Percentiles rank a stretch among this genome's conserved stretches.
phyloP scores from a whole-genome alignment of 1,139 yeast species.

The Scheffersomyces quercinus region DNA sequence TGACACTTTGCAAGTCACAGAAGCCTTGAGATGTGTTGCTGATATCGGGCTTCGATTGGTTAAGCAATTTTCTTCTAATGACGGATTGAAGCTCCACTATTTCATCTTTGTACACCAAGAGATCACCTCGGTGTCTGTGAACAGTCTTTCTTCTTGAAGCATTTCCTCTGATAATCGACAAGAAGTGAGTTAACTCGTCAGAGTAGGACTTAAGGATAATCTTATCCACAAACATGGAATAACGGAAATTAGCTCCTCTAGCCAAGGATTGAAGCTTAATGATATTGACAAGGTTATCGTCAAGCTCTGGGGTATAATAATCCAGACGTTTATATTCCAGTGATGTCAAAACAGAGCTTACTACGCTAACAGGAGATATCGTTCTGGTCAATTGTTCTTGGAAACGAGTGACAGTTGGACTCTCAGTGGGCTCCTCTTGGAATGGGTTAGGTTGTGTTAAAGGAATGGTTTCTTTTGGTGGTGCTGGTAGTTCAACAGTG shows the following conservation, averaged over 20 bases:
- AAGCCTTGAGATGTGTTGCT: slow-evolving; percentile 12
- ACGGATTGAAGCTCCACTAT: slow-evolving; percentile 40
- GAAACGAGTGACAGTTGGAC: not conserved
- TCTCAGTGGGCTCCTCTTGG: not conserved
- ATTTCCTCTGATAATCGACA: slow-evolving; percentile 45
- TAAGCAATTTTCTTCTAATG: slow-evolving; percentile 28
- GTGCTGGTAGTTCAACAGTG: not conserved
- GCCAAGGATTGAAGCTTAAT: slow-evolving; percentile 60
- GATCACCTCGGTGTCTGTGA: slow-evolving; percentile 41
- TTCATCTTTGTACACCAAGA: slow-evolving; percentile 26
- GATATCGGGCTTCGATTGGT: slow-evolving; percentile 8
- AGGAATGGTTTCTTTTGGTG: not conserved
- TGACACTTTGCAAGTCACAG: slow-evolving; percentile 24
- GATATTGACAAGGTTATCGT: slow-evolving; percentile 23
- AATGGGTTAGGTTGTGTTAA: not conserved
- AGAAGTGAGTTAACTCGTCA: slow-evolving; percentile 41
- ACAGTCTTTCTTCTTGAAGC: slow-evolving; percentile 33
- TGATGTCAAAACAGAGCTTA: not conserved
- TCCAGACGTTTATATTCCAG: slow-evolving; percentile 1
- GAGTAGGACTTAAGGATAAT: slow-evolving; percentile 58
- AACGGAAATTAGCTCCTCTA: slow-evolving; percentile 66
- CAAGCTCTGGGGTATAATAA: slow-evolving; percentile 28
- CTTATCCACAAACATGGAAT: slow-evolving; percentile 59
- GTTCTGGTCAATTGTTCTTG: not conserved
- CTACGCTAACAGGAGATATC: not conserved